Evolutionary conservation across 2,329 filamentous ascomycete species (phyloP), one percentile per base, ranked within the genome.

Genomic region (Magnaporthiopsis incrustans): DNA sequence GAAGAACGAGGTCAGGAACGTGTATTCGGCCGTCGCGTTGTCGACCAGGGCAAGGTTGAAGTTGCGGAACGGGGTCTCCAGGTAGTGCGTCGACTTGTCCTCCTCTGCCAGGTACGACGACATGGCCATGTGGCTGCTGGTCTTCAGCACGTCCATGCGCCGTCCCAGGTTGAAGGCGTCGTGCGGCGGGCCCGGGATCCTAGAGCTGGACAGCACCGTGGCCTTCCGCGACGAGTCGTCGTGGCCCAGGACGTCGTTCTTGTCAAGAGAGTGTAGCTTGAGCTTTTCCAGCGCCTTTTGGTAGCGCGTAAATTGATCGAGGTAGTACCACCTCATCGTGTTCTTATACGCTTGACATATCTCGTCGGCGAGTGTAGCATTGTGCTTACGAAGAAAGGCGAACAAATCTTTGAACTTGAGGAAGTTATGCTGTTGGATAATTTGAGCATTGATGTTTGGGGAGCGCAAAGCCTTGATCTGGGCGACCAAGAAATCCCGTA

Each of bases 241-340:
- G 66, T 91, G 86, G 18, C 90, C 92, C 4, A 99, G 80, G 0
- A 92, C 84, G 71, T 97, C 92, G 68, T 89, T 88, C 72, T 89
- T 92, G 71, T 97, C 94, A 65, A 96, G 81, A 5, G 82, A 76
- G 71, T 97, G 92, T 3, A 98, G 76, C 71, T 90, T 94, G 66
- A 99, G 82, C 74, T 92, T 96, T 64, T 89, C 88, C 7, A 99
- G 81, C 0, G 95, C 88, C 69, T 88, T 87, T 67, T 90, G 87
- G 74, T 99, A 99, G 44, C 94, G 88, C 4, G 85, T 87, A 73
- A 99, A 99, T 74, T 97, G 91, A 68, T 90, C 95, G 63, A 89
- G 78, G 73, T 98, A 98, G 73, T 99, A 99, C 95, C 95, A 99
- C 63, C 92, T 87, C 92, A 99, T 99, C 0, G 96, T 99, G 74